These are phyloP conservation scores for Xylaria grammica DNA, from an alignment of 495 filamentous ascomycete species.

Conservation along the genomic window DNA sequence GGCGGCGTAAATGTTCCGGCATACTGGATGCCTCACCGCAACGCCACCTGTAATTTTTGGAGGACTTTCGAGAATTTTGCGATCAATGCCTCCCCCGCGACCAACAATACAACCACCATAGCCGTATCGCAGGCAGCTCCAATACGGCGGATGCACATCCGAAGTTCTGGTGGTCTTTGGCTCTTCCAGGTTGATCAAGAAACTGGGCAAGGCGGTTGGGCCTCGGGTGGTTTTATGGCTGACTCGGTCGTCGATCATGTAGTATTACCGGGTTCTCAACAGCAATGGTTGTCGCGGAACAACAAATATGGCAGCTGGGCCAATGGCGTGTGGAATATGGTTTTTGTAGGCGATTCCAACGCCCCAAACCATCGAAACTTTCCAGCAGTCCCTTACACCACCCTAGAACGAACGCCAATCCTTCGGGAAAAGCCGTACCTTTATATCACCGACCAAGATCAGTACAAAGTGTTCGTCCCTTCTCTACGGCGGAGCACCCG, in stretches of 20 bases:
- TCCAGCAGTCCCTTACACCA: conserved; percentile 35
- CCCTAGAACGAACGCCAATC: conserved; percentile 31
- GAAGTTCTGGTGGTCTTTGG: conserved; percentile 36
- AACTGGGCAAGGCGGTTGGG: conserved; percentile 39
- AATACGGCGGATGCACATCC: conserved; percentile 35
- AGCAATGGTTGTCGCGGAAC: conserved; percentile 42
- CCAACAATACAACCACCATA: conserved; percentile 41
- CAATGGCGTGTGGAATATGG: conserved; percentile 42
- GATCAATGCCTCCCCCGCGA: conserved; percentile 36
- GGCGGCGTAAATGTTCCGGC: conserved; percentile 39
- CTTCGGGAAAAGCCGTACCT: conserved; percentile 41
- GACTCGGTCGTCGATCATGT: conserved; percentile 36
- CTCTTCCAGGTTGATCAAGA: conserved; percentile 40
- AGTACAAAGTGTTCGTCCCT: conserved; percentile 37
- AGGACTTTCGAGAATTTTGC: conserved; percentile 40
- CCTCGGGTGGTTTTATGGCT: conserved; percentile 40
- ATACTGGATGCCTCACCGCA: conserved; percentile 42
- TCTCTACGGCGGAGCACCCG: conserved; percentile 29
- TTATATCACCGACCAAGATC: conserved; percentile 24
- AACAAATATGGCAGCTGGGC: conserved; percentile 40
- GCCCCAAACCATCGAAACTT: conserved; percentile 33
- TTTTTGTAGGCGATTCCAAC: conserved; percentile 34
- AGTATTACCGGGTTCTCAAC: conserved; percentile 40
- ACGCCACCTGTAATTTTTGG: conserved; percentile 43
- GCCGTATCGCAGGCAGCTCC: conserved; percentile 41